Evolutionary conservation across 1,139 yeast genomes (phyloP).

Genomic region (Geotrichum restrictum): DNA sequence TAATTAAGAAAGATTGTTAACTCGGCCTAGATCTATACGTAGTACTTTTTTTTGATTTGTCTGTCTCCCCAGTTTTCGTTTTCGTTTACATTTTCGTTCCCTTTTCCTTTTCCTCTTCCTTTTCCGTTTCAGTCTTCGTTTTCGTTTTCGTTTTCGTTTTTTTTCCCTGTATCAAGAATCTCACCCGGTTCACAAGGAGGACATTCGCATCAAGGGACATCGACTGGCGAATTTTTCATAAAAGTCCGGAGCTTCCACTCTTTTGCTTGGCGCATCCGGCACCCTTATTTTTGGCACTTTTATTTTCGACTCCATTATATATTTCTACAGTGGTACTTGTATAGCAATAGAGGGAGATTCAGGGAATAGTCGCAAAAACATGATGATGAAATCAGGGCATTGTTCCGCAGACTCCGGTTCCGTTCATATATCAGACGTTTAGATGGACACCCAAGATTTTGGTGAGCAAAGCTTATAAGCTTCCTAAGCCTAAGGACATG

Average conservation of each 20-base stretch:
- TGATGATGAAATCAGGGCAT: not conserved
- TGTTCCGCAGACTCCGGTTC: not conserved
- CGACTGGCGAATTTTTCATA: constrained; percentile 53
- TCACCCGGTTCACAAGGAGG: too few species aligned
- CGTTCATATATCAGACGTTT: not conserved
- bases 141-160: too few species aligned
- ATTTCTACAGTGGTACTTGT: constrained; percentile 56
- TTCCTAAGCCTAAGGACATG: not conserved
- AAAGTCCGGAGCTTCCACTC: constrained; percentile 82
- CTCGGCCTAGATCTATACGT: too few species aligned
- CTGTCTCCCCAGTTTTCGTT: constrained; percentile 32
- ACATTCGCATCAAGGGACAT: too few species aligned
- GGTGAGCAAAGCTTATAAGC: too few species aligned
- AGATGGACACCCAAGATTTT: not conserved
- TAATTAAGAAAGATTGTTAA: too few species aligned
- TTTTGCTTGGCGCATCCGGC: constrained; percentile 80
- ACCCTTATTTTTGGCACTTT: constrained; percentile 72
- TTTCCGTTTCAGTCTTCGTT: too few species aligned
- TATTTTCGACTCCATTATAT: too few species aligned
- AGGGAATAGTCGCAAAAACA: not conserved
- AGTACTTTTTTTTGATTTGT: constrained; percentile 71
- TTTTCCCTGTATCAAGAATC: too few species aligned
- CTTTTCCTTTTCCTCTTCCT: too few species aligned
- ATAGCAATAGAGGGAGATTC: too few species aligned
- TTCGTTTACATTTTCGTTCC: too few species aligned